phyloP scores from a whole-genome alignment of 169 alveolate genomes.

The Eimeria maxima region DNA sequence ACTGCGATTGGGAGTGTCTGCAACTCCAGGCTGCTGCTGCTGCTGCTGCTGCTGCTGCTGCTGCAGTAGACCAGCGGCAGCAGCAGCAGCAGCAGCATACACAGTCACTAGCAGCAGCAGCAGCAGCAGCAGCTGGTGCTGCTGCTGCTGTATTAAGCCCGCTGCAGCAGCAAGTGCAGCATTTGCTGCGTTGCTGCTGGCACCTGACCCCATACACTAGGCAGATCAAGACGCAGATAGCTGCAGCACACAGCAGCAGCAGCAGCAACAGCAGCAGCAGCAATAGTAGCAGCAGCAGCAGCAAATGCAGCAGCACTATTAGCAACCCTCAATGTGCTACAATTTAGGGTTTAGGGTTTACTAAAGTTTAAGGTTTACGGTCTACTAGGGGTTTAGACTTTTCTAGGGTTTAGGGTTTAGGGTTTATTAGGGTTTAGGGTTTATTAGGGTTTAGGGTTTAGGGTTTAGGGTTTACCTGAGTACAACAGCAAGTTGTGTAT shows the following conservation, averaged over 20 bases:
- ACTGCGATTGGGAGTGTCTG: background rate
- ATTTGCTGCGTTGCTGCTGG: conserved; percentile 15
- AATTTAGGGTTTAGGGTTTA: background rate
- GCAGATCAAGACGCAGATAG: background rate
- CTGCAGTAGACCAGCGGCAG: no score
- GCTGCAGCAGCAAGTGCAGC: background rate
- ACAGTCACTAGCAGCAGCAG: background rate
- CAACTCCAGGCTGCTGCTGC: background rate
- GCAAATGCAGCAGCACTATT: background rate
- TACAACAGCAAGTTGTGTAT: background rate
- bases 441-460: background rate
- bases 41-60: background rate
- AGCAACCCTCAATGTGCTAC: no score
- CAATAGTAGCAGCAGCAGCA: background rate
- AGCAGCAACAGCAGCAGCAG: background rate
- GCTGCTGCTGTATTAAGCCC: background rate
- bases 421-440: background rate
- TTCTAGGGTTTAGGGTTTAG: background rate
- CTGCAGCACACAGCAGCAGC: conserved; percentile 12
- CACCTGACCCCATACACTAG: background rate
- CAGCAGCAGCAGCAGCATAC: background rate
- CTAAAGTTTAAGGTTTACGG: background rate
- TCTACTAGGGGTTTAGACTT: background rate
- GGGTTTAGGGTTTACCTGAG: conserved; percentile 10
- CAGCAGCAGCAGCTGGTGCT: background rate